Percentiles rank a stretch among this genome's conserved stretches.
phyloP scores from a whole-genome alignment of 306 rosid species.

The Vigna nakashimae region DNA sequence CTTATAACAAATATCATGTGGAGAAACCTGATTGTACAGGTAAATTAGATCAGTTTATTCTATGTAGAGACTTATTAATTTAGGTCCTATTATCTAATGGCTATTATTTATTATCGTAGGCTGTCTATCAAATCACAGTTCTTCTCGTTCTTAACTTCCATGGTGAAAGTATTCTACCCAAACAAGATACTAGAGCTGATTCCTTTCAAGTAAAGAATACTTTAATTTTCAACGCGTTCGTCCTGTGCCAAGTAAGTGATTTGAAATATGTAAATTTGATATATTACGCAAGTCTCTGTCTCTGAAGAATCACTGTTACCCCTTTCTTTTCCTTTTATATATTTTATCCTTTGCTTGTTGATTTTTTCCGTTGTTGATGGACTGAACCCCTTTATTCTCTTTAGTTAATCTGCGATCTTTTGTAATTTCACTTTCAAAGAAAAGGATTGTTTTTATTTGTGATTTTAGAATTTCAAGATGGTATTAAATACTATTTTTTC shows the following conservation, averaged over 20 bases:
- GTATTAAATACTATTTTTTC: not conserved
- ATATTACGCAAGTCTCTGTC: slow-evolving; percentile 22
- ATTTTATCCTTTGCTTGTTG: not conserved
- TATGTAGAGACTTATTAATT: slow-evolving; percentile 21
- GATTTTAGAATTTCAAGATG: not conserved
- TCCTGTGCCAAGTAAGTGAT: slow-evolving; percentile 83
- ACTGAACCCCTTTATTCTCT: slow-evolving; percentile 20
- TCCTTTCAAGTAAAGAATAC: slow-evolving; percentile 71
- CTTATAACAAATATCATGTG: slow-evolving; percentile 98
- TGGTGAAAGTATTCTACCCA: slow-evolving; percentile 63
- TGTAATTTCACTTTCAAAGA: not conserved
- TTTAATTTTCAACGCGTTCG: slow-evolving; percentile 88
- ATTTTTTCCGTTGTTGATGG: not conserved
- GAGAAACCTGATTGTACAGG: slow-evolving; percentile 95
- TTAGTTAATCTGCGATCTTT: not conserved
- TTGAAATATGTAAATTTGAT: slow-evolving; percentile 14
- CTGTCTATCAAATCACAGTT: slow-evolving; percentile 76
- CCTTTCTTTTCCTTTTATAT: slow-evolving; percentile 16
- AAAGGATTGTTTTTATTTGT: not conserved
- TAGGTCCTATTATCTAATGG: slow-evolving; percentile 19
- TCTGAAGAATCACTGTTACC: slow-evolving; percentile 11
- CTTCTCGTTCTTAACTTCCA: slow-evolving; percentile 81
- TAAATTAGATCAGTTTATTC: slow-evolving; percentile 51
- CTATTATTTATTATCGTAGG: slow-evolving; percentile 58
- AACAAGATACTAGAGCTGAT: slow-evolving; percentile 37